Evolutionary conservation across 1,284 basidiomycete species (phyloP).

Genomic region (Laetiporus sulphureus): DNA sequence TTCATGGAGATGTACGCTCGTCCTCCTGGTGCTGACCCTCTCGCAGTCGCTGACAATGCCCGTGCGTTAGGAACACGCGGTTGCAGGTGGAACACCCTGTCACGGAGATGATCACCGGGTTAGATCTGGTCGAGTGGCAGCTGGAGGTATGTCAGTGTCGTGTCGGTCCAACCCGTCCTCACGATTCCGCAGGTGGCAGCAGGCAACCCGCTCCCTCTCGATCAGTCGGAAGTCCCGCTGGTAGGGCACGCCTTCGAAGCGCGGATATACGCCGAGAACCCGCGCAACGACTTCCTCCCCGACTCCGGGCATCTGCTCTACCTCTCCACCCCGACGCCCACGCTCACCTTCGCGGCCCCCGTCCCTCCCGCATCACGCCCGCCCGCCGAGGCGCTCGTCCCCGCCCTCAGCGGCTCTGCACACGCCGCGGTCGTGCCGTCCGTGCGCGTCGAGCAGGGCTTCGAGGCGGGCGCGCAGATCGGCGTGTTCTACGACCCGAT

Average conservation of each 20-base stretch:
- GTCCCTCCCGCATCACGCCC: constrained; percentile 24
- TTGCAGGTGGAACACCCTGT: constrained; percentile 94
- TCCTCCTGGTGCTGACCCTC: neutral
- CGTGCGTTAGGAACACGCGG: constrained; percentile 71
- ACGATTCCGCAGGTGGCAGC: constrained; percentile 59
- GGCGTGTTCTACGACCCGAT: constrained; percentile 93
- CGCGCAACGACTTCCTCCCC: constrained; percentile 88
- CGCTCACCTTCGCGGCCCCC: constrained; percentile 53
- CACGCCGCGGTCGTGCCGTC: constrained; percentile 70
- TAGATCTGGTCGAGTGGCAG: constrained; percentile 95
- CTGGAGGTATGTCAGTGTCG: constrained; percentile 48
- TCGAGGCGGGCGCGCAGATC: constrained; percentile 80
- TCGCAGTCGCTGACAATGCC: constrained; percentile 2
- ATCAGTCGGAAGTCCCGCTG: constrained; percentile 74
- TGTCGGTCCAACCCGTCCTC: neutral
- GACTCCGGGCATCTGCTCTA: constrained; percentile 83
- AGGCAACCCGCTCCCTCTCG: constrained; percentile 78
- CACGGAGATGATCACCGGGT: constrained; percentile 90
- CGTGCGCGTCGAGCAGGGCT: constrained; percentile 89
- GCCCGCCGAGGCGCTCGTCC: constrained; percentile 40
- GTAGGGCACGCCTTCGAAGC: constrained; percentile 94
- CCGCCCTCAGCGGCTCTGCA: constrained; percentile 86
- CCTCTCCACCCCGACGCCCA: constrained; percentile 70
- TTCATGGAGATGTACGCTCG: constrained; percentile 86
- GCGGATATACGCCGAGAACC: constrained; percentile 95